A percentile compares a stretch with the other conserved stretches of the same genome.
These are phyloP conservation scores for Nannochloropsis gaditana DNA, from an alignment of 108 stramenopile species.

Conservation along the genomic window DNA sequence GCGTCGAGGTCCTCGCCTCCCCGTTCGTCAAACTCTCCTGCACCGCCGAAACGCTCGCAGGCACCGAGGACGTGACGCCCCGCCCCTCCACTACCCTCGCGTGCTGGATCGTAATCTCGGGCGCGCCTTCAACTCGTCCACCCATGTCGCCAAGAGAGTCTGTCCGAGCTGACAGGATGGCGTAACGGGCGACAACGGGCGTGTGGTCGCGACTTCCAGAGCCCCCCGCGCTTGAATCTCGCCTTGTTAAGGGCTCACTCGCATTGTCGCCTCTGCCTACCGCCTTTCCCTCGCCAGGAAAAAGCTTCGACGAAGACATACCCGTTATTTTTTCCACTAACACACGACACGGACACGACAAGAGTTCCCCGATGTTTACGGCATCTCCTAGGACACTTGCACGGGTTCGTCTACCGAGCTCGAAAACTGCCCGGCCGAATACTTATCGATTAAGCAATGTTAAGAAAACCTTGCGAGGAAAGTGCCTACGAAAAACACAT, in stretches of 20 bases:
- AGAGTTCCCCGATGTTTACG: too few species aligned
- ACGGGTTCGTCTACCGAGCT: too few species aligned
- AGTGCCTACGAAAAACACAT: too few species aligned
- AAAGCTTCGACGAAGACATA: neutral
- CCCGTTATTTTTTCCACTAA: neutral
- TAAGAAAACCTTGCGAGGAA: too few species aligned
- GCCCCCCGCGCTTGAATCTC: neutral
- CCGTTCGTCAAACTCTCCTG: neutral
- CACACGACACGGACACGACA: too few species aligned
- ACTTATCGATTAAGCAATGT: too few species aligned
- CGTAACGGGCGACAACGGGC: neutral
- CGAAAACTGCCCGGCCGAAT: too few species aligned
- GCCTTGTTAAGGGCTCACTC: neutral
- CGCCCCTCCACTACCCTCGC: neutral
- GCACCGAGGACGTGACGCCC: conserved; percentile 6
- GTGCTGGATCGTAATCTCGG: too few species aligned
- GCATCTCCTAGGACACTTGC: too few species aligned
- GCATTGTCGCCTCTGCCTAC: neutral
- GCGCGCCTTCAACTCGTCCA: too few species aligned
- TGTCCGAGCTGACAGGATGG: neutral
- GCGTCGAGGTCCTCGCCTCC: neutral
- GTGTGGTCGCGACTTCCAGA: conserved; percentile 1
- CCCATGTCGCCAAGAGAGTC: too few species aligned
- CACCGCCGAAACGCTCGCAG: neutral
- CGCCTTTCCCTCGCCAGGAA: neutral